Percentiles rank a stretch among this genome's conserved stretches.
phyloP scores from a whole-genome alignment of 495 filamentous ascomycete genomes.

The Neurospora sp. region DNA sequence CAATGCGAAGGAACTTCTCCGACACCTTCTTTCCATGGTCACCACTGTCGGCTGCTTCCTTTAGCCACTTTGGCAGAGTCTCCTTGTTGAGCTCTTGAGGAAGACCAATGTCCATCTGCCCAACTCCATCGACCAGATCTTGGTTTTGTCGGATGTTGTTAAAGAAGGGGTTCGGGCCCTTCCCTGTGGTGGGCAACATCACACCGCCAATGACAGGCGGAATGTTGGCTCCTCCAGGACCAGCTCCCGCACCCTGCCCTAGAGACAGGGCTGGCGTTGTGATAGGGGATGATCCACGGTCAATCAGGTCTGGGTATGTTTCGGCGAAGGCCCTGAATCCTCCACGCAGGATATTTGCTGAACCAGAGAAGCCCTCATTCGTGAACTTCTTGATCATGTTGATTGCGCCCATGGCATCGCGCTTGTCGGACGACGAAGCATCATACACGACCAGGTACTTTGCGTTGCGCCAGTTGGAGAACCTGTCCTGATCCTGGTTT shows the following conservation, averaged over 20 bases:
- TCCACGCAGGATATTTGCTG: slow-evolving; percentile 57
- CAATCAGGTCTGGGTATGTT: slow-evolving; percentile 38
- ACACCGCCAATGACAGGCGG: slow-evolving; percentile 83
- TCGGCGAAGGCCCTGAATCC: slow-evolving; percentile 44
- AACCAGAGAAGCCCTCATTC: slow-evolving; percentile 71
- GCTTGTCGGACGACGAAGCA: slow-evolving; percentile 57
- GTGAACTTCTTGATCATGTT: slow-evolving; percentile 91
- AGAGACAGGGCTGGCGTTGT: slow-evolving; percentile 25
- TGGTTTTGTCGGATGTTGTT: slow-evolving; percentile 94
- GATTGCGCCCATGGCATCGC: slow-evolving; percentile 64
- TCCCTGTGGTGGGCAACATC: slow-evolving; percentile 58
- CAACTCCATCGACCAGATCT: slow-evolving; percentile 88
- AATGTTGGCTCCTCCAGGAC: slow-evolving; percentile 40
- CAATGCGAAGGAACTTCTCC: slow-evolving; percentile 73
- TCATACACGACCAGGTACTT: slow-evolving; percentile 84
- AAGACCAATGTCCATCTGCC: slow-evolving; percentile 69
- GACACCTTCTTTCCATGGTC: slow-evolving; percentile 75
- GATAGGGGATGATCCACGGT: slow-evolving; percentile 22
- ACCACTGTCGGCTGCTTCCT: slow-evolving; percentile 48
- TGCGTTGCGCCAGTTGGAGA: slow-evolving; percentile 63
- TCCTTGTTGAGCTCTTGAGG: slow-evolving; percentile 49
- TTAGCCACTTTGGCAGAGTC: slow-evolving; percentile 67
- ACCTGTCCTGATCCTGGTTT: slow-evolving; percentile 60
- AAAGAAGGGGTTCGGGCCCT: slow-evolving; percentile 80
- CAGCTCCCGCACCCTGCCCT: slow-evolving; percentile 18